Base-by-base conservation (phyloP, 768 basidiomycete genomes). In the Gautieria morchelliformis region DNA sequence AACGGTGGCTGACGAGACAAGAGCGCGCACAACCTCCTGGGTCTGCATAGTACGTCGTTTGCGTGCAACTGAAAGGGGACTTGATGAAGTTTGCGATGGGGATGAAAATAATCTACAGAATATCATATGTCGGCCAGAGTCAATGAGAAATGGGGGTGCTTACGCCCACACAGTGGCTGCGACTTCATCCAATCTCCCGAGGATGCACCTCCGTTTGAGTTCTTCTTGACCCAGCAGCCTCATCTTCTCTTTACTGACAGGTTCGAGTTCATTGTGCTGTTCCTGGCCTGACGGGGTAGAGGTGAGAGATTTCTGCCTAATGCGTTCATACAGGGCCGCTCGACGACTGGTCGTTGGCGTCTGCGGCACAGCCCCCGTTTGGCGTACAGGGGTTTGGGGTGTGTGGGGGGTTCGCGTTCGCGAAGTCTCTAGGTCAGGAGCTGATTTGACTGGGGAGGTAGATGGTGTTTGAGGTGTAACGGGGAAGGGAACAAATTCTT, bases 91-190 rank as follows among this genome's bases (percentile, higher is more conserved):
- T 35, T 57, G 56, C 6, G 71, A 67, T 3, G 87, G 81, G 19
- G 78, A 80, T 2, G 88, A 84, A 70, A 92, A 92, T 41, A 89
- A 70, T 85, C 87, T 87, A 56, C 9, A 19, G 12, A 12, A 58
- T 27, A 63, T 51, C 51, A 9, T 5, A 5, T 47, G 12, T 30
- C 3, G 8, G 48, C 17, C 10, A 22, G n/a, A 33, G 48, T 33
- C 11, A 12, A 49, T 11, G 11, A 40, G 30, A 27, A 17, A 15
- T 15, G 46, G 61, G 59, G 57, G 27, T n/a, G 71, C 83, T 68
- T 60, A 87, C 90, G 91, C 90, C 87, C 89, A 92, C 17, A 86
- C 79, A 61, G 89, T 87, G 65, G 93, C 89, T n/a, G 90, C 90
- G 30, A 93, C 80, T 10, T 85, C 84, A 27, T 78, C 78, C 7